These are phyloP conservation scores for Moelleriella libera DNA, from an alignment of 2,329 filamentous ascomycete species.

Conservation along the genomic window DNA sequence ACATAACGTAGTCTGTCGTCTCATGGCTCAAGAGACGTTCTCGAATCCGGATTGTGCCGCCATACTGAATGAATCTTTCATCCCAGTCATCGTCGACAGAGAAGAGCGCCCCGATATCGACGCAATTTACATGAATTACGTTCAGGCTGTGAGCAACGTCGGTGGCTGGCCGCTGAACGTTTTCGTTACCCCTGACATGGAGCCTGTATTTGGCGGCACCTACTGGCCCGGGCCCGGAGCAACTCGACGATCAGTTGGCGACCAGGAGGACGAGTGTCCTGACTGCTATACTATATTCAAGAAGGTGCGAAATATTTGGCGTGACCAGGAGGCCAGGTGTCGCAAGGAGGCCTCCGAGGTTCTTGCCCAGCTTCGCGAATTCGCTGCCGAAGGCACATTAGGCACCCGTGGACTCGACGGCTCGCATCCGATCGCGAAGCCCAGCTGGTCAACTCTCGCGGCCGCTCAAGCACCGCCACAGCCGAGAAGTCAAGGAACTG, in stretches of 20 bases:
- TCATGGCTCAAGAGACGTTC: constrained; percentile 90
- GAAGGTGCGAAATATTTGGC: constrained; percentile 66
- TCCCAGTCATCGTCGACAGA: constrained; percentile 84
- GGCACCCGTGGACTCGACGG: constrained; percentile 23
- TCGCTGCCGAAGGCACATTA: constrained; percentile 76
- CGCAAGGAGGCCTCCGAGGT: constrained; percentile 74
- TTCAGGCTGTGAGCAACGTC: constrained; percentile 78
- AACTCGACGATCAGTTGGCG: constrained; percentile 18
- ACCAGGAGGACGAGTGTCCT: constrained; percentile 42
- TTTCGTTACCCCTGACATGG: constrained; percentile 86
- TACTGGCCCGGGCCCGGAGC: constrained; percentile 82
- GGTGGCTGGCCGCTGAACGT: constrained; percentile 94
- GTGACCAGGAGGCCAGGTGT: constrained; percentile 70
- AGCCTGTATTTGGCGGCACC: constrained; percentile 90
- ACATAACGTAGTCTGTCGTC: constrained; percentile 52
- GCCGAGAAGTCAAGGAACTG: constrained; percentile 5
- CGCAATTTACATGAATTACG: constrained; percentile 95
- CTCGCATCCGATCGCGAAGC: constrained; percentile 13
- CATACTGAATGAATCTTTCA: constrained; percentile 73
- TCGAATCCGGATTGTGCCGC: constrained; percentile 66
- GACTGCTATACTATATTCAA: constrained; percentile 72
- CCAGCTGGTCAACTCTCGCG: constrained; percentile 16
- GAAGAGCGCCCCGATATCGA: constrained; percentile 92
- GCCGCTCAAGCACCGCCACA: constrained; percentile 10
- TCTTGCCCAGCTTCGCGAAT: constrained; percentile 65